phyloP scores from a whole-genome alignment of 805 yeast genomes.

The Sungouiozyma ichnusensis region DNA sequence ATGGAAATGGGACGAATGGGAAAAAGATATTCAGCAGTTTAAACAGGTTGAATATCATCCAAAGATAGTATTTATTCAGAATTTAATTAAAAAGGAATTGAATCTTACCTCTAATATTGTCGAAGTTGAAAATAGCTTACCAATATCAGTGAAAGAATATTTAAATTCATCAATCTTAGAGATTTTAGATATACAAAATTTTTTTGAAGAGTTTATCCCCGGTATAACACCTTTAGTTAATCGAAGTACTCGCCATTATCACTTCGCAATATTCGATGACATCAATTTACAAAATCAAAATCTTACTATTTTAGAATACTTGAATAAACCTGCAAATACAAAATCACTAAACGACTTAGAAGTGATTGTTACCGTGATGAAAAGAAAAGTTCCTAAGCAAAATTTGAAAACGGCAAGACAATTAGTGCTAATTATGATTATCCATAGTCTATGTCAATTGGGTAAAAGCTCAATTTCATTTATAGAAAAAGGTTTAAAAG shows the following conservation, averaged over 20 bases:
- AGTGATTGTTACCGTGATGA: background rate
- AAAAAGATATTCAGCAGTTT: conserved; percentile 35
- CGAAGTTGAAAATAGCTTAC: conserved; percentile 59
- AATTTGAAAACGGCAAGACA: background rate
- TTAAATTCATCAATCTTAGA: background rate
- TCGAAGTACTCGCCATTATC: background rate
- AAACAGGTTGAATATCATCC: conserved; percentile 49
- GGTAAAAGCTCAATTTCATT: conserved; percentile 83
- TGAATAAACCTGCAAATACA: background rate
- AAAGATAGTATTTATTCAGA: conserved; percentile 53
- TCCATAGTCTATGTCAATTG: conserved; percentile 63
- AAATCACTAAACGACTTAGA: background rate
- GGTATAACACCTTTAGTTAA: background rate
- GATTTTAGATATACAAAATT: background rate
- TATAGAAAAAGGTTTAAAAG: conserved; percentile 42
- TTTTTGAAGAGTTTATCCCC: background rate
- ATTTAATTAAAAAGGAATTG: conserved; percentile 67
- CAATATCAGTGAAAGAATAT: conserved; percentile 20
- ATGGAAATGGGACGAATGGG: conserved; percentile 97
- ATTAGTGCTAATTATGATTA: conserved; percentile 46
- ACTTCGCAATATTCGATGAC: background rate
- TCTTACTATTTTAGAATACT: background rate
- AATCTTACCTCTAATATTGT: conserved; percentile 54
- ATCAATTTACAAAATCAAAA: background rate
- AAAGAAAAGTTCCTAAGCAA: background rate